Evolutionary conservation across 257 asterid genomes (phyloP).

Genomic region (Solanum acaule): DNA sequence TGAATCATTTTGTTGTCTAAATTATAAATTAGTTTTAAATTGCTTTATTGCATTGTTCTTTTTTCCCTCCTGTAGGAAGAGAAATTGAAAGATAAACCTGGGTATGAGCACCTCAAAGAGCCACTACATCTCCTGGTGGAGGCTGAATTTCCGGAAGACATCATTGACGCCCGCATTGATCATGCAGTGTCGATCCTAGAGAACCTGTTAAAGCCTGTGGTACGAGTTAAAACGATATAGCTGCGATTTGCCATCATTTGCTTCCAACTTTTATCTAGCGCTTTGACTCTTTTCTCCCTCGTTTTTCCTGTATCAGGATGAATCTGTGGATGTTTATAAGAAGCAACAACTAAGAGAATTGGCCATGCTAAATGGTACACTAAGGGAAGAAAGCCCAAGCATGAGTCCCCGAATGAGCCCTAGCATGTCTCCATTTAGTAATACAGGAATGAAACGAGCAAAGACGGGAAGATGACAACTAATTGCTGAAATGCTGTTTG

Average conservation of each 20-base stretch:
- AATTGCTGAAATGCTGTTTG: neutral
- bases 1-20: no score
- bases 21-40: neutral
- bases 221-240: constrained; percentile 9
- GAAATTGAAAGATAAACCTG: constrained; percentile 59
- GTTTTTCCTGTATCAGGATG: constrained; percentile 30
- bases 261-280: neutral
- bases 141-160: constrained; percentile 76
- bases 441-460: constrained; percentile 62
- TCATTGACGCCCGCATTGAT: constrained; percentile 55
- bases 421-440: constrained; percentile 71
- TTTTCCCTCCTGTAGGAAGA: constrained; percentile 37
- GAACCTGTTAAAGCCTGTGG: constrained; percentile 72
- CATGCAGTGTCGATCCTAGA: constrained; percentile 56
- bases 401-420: constrained; percentile 84
- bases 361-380: constrained; percentile 65
- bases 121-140: constrained; percentile 77
- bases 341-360: constrained; percentile 71
- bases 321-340: constrained; percentile 63
- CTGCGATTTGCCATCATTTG: neutral
- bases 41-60: constrained; percentile 4
- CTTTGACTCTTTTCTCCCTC: neutral
- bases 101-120: constrained; percentile 74
- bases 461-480: constrained; percentile 46
- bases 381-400: constrained; percentile 70